Conservation (phyloP, 2,329 filamentous ascomycete genomes). For the Penicillium nordicum region DNA sequence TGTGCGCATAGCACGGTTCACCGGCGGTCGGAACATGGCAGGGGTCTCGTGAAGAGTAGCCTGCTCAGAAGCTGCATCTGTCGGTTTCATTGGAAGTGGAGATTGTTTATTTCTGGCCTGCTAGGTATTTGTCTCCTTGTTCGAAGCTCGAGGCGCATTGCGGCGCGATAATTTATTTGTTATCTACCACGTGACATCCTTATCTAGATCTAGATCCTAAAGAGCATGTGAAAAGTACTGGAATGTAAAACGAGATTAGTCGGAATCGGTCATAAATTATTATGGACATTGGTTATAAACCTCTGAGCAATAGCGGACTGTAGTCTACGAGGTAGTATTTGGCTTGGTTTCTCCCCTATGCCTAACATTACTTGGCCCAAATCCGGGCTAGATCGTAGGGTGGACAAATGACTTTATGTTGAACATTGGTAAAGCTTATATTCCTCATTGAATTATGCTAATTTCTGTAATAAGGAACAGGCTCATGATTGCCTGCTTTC, state of each 20-base stretch:
- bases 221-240: neutral
- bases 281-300: neutral
- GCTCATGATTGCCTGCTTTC: neutral
- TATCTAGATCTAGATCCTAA: neutral
- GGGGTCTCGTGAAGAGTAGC: conserved; percentile 27
- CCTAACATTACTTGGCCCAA: neutral
- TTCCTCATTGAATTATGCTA: neutral
- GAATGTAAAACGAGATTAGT: neutral
- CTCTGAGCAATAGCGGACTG: fast-evolving
- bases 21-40: conserved; percentile 70
- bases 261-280: neutral
- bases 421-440: neutral
- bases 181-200: conserved; percentile 25
- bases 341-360: neutral
- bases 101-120: neutral
- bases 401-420: no score
- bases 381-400: neutral
- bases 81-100: conserved; percentile 22
- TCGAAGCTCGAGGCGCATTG: conserved; percentile 11
- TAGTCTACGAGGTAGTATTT: neutral
- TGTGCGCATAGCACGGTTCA: conserved; percentile 72
- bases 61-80: conserved; percentile 13
- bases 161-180: conserved; percentile 17
- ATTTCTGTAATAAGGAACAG: neutral
- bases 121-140: neutral